Evolutionary conservation across 2,329 filamentous ascomycete genomes (phyloP), one percentile per base, ranked within the genome.

Genomic region (Lachnellula occidentalis): DNA sequence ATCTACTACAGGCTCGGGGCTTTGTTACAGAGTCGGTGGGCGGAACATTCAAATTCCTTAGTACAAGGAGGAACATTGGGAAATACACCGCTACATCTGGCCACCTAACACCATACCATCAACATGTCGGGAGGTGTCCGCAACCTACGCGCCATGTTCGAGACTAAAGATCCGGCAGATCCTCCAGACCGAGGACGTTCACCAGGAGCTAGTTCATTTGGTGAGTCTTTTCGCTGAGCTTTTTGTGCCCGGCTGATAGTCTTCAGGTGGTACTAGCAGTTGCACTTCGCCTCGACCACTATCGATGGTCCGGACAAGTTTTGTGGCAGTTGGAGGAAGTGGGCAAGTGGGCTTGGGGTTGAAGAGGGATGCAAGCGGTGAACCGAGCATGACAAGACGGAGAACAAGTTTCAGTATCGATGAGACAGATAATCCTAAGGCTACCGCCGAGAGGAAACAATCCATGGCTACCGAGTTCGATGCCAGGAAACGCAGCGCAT

Each of bases 131-230:
- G 61, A 53, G 66, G 65, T 31, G 64, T 69, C 22, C 62, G 83
- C 81, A 88, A 88, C 73, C 81, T 92, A 62, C 79, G 86, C 65
- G 88, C 88, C 67, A 90, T 88, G 79, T 91, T 91, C 70, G 88
- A 92, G 76, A 82, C 83, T 69, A 88, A 83, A 72, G 81, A 79
- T 55, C 85, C 80, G 64, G 80, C 83, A 61, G 62, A 60, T 51
- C 65, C 65, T 17, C 63, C 65, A 50, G 85, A 87, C 60, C 78
- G 87, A 74, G 87, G 87, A 58, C 79, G 87, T 70, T 87, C 85
- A 55, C 86, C 86, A 51, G 82, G 78, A 59, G 71, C 72, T 24
- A 34, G 41, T 59, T 71, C 72, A 57, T 69, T 60, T 61, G 69
- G 77, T 81, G 72, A 70, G 74, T 55, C 51, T 15, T 24, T 53